A percentile compares a stretch with the other conserved stretches of the same genome.
These are phyloP conservation scores for Nitzschia sp. DNA, from an alignment of 108 stramenopile species.

Conservation along the genomic window DNA sequence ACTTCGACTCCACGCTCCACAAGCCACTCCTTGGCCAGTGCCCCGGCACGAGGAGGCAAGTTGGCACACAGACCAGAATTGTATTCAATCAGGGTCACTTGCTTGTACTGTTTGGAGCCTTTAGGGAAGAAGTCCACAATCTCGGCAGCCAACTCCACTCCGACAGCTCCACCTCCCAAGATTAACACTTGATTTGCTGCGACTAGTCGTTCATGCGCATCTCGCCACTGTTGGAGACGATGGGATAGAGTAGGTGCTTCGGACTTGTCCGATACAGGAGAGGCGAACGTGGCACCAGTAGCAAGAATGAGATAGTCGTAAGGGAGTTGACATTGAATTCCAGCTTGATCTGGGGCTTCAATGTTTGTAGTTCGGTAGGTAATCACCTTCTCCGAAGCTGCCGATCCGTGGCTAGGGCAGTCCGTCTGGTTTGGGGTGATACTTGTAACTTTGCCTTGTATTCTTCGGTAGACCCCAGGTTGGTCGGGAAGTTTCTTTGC, in stretches of 20 bases:
- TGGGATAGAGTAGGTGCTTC: background rate
- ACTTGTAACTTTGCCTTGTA: slow-evolving; percentile 28
- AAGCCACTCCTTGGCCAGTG: slow-evolving; percentile 17
- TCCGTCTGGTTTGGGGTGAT: background rate
- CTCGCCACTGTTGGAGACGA: slow-evolving; percentile 18
- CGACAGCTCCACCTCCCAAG: slow-evolving; percentile 39
- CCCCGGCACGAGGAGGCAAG: slow-evolving; percentile 19
- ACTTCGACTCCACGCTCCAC: slow-evolving; percentile 1
- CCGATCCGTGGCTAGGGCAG: background rate
- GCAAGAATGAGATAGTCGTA: slow-evolving; percentile 39
- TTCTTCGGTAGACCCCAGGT: background rate
- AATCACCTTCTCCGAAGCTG: slow-evolving; percentile 4
- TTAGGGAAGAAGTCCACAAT: slow-evolving; percentile 23
- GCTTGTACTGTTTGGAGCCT: slow-evolving; percentile 1
- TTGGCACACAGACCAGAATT: slow-evolving; percentile 11
- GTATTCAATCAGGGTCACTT: slow-evolving; percentile 25
- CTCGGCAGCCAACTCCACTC: slow-evolving; percentile 35
- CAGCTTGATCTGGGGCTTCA: background rate
- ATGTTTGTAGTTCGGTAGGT: slow-evolving; percentile 3
- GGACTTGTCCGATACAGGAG: slow-evolving; percentile 13
- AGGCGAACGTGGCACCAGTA: slow-evolving; percentile 25
- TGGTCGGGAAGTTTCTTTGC: slow-evolving; percentile 18
- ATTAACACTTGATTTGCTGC: slow-evolving; percentile 13
- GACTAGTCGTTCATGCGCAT: background rate
- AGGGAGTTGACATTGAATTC: background rate